phyloP scores from a whole-genome alignment of 208 protist genomes.

The Spironucleus salmonicida region DNA sequence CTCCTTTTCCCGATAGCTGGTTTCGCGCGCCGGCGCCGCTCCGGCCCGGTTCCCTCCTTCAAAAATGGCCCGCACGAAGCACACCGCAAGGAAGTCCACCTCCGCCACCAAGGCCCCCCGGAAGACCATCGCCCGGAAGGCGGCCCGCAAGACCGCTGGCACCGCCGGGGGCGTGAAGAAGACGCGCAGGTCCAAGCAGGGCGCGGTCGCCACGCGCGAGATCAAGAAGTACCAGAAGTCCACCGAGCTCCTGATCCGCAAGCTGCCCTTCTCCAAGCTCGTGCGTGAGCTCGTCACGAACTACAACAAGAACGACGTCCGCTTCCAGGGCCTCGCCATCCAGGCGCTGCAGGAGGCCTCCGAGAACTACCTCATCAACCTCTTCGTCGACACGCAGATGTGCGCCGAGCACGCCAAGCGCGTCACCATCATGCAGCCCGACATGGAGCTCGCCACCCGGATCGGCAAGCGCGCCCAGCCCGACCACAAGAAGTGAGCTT shows the following conservation, averaged over 20 bases:
- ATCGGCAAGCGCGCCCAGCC: constrained; percentile 32
- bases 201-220: constrained; percentile 92
- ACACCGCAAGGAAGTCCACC: constrained; percentile 83
- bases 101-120: constrained; percentile 77
- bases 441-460: constrained; percentile 48
- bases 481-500: constrained; percentile 18
- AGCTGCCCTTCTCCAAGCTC: constrained; percentile 92
- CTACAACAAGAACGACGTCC: constrained; percentile 47
- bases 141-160: constrained; percentile 68
- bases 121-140: constrained; percentile 78
- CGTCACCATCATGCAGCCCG: constrained; percentile 62
- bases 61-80: constrained; percentile 83
- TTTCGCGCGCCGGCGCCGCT: no score
- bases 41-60: not conserved
- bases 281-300: constrained; percentile 83
- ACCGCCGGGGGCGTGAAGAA: constrained; percentile 69
- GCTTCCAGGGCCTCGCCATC: constrained; percentile 63
- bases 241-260: constrained; percentile 90
- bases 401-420: constrained; percentile 62
- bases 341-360: constrained; percentile 64
- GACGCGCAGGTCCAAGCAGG: constrained; percentile 83
- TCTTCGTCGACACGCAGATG: constrained; percentile 71
- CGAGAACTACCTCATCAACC: constrained; percentile 64
- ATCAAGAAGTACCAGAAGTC: constrained; percentile 91
- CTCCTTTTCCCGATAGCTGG: no score